These are phyloP conservation scores for Fusarium sp. DNA, from an alignment of 2,329 filamentous ascomycete species.

Conservation along the genomic window DNA sequence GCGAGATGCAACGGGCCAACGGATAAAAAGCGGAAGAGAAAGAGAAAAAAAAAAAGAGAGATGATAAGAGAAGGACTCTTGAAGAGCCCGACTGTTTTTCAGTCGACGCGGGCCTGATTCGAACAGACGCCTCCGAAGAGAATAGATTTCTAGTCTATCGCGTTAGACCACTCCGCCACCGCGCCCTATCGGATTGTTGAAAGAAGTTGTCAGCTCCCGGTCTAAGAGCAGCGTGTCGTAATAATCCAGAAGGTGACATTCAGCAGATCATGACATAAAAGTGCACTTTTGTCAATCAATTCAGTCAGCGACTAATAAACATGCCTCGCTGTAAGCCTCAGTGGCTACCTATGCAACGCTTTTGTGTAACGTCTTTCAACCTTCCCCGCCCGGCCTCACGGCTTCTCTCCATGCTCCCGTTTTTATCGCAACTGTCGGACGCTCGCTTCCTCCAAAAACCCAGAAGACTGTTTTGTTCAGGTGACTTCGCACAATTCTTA, in stretches of 20 bases:
- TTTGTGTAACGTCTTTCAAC: not conserved
- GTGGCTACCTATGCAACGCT: not conserved
- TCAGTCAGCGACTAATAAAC: no score
- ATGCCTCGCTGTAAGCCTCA: not conserved
- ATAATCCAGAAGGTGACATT: not conserved
- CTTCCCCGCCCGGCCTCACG: no score
- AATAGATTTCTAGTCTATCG: slow-evolving; percentile 11
- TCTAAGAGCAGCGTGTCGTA: rapidly evolving
- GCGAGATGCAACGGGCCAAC: rapidly evolving
- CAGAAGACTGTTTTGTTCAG: no score
- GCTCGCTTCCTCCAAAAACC: no score
- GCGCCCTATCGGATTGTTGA: not conserved
- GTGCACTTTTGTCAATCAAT: not conserved
- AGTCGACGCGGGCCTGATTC: slow-evolving; percentile 8
- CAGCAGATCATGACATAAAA: not conserved
- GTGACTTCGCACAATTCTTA: no score
- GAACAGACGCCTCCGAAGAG: slow-evolving; percentile 6
- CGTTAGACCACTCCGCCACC: slow-evolving; percentile 9
- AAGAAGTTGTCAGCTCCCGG: rapidly evolving
- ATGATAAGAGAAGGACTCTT: not conserved
- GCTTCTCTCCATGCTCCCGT: no score
- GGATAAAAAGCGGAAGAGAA: not conserved
- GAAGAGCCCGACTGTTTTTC: not conserved
- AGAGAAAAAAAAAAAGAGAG: not conserved
- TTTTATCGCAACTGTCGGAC: no score